phyloP scores from a whole-genome alignment of 106 monocot genomes.

The Triglochin maritima region DNA sequence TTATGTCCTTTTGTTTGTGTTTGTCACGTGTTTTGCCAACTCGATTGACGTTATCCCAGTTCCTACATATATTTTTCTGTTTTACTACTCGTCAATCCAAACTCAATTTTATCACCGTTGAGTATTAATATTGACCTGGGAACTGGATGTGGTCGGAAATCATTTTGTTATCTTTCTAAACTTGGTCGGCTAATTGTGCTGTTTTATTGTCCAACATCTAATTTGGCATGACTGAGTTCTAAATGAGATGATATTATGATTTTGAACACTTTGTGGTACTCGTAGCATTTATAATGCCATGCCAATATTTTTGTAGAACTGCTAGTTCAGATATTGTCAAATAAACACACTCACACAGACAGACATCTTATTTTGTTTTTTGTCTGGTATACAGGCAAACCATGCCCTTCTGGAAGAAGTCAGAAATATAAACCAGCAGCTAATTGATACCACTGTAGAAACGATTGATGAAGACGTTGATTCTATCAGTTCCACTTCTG shows the following conservation, averaged over 20 bases:
- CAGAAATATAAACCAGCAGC: slow-evolving; percentile 46
- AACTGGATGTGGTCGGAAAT: no score
- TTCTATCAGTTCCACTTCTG: slow-evolving; percentile 28
- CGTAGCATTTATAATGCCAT: not conserved
- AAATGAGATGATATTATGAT: no score
- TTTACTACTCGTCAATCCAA: not conserved
- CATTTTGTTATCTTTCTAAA: no score
- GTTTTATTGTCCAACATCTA: no score
- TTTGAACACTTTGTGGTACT: no score
- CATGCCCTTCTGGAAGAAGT: slow-evolving; percentile 59
- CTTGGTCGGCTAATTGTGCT: no score
- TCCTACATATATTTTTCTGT: not conserved
- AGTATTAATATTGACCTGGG: no score
- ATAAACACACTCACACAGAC: not conserved
- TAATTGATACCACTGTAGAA: slow-evolving; percentile 60
- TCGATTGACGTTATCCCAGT: no score
- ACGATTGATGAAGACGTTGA: slow-evolving; percentile 43
- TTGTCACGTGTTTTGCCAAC: not conserved
- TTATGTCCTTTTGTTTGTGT: not conserved
- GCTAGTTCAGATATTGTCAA: not conserved
- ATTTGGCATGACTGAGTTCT: no score
- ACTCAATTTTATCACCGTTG: no score
- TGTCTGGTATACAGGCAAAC: slow-evolving; percentile 31
- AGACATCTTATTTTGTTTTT: no score
- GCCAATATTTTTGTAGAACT: not conserved